These are phyloP conservation scores for Fusarium bulbicola DNA, from an alignment of 2,329 filamentous ascomycete genomes.

Conservation along the genomic window DNA sequence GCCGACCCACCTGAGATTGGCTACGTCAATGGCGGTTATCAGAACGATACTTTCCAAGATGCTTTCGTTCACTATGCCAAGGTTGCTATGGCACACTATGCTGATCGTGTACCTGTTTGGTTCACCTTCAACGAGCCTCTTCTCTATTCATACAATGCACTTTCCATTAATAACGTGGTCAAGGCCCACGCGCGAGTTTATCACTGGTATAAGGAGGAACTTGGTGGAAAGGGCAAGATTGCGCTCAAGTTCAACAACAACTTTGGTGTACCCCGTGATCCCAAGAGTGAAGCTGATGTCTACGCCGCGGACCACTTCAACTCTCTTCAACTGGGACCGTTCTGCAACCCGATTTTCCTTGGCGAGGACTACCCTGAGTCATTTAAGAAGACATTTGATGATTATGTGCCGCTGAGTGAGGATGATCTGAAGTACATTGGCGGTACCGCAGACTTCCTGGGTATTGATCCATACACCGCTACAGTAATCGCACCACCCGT, in stretches of 20 bases:
- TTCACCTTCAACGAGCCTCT: slow-evolving; percentile 64
- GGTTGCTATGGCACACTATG: slow-evolving; percentile 60
- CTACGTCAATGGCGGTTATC: slow-evolving; percentile 54
- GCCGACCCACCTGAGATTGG: slow-evolving; percentile 45
- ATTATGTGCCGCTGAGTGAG: slow-evolving; percentile 57
- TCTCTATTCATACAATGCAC: slow-evolving; percentile 52
- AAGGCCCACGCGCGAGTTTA: slow-evolving; percentile 60
- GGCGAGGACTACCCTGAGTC: slow-evolving; percentile 60
- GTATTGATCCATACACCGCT: slow-evolving; percentile 67
- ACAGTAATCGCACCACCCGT: slow-evolving; percentile 60
- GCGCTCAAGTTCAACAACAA: slow-evolving; percentile 61
- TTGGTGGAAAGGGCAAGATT: slow-evolving; percentile 60
- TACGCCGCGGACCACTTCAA: slow-evolving; percentile 58
- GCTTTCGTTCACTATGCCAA: slow-evolving; percentile 64
- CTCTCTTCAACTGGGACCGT: slow-evolving; percentile 58
- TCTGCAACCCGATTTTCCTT: slow-evolving; percentile 63
- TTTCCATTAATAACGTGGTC: slow-evolving; percentile 52
- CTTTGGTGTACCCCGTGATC: slow-evolving; percentile 59
- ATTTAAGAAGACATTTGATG: slow-evolving; percentile 55
- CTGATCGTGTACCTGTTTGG: slow-evolving; percentile 61
- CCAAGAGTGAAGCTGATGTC: slow-evolving; percentile 51
- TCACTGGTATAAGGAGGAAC: slow-evolving; percentile 63
- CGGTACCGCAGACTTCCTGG: slow-evolving; percentile 64
- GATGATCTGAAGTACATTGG: slow-evolving; percentile 59
- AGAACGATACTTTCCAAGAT: slow-evolving; percentile 58